Evolutionary conservation across 371 early-diverging fungal species (phyloP).

Genomic region (Mortierella sp.): DNA sequence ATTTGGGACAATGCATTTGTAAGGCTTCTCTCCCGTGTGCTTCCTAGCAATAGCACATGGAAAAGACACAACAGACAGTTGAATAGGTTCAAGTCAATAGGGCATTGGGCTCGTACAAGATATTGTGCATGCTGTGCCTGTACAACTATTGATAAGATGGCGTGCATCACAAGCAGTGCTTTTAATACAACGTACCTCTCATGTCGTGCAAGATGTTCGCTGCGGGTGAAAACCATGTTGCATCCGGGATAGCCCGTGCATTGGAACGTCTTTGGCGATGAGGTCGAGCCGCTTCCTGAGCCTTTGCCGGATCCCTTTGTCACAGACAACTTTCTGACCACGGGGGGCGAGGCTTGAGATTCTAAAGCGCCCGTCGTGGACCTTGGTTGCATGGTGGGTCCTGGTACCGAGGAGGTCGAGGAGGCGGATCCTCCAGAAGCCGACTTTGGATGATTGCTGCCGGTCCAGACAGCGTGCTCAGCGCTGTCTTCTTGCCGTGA

Average conservation of each 20-base stretch:
- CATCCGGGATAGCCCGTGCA: conserved; percentile 69
- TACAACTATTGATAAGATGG: too few species aligned
- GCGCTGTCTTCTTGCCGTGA: conserved; percentile 30
- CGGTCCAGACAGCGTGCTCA: conserved; percentile 11
- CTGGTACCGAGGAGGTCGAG: conserved; percentile 4
- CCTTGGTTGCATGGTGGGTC: conserved; percentile 5
- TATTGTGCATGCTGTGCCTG: too few species aligned
- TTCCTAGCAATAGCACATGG: too few species aligned
- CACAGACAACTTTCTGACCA: conserved; percentile 11
- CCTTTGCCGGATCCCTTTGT: conserved; percentile 23
- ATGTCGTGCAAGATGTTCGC: conserved; percentile 71
- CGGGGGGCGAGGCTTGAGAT: conserved; percentile 15
- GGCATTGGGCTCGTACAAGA: too few species aligned
- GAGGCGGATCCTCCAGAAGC: conserved; percentile 16
- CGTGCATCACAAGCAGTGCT: too few species aligned
- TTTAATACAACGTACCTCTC: conserved; percentile 59
- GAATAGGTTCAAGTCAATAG: too few species aligned
- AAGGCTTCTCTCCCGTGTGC: conserved; percentile 74
- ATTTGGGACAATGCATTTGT: conserved; percentile 68
- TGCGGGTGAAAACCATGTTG: conserved; percentile 70
- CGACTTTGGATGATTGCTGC: conserved; percentile 32
- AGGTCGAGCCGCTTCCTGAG: conserved; percentile 21
- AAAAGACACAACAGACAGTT: too few species aligned
- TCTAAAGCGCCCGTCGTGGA: conserved; percentile 1
- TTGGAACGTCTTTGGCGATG: conserved; percentile 64